Conservation (phyloP, 2,329 filamentous ascomycete species). For the Microsporum ferrugineum region DNA sequence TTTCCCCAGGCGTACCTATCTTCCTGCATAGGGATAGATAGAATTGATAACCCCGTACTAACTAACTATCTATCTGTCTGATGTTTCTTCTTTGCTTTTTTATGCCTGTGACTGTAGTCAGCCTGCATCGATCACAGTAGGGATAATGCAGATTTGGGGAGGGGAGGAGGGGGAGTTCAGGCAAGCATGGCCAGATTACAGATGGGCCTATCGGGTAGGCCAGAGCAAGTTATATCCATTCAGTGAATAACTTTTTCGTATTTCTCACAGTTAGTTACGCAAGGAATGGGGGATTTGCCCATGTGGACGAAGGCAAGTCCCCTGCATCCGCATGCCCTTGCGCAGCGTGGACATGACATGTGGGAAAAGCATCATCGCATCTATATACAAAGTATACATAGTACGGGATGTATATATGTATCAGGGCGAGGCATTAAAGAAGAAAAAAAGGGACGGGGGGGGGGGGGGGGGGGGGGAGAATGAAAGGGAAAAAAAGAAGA, state of each 20-base stretch:
- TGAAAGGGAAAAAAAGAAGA: not conserved
- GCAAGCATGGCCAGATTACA: not conserved
- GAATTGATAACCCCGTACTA: not conserved
- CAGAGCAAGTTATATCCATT: not conserved
- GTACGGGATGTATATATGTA: not conserved
- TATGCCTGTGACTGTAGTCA: not conserved
- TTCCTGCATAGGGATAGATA: not conserved
- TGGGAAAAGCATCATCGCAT: not conserved
- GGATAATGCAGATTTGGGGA: not conserved
- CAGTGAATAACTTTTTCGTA: not conserved
- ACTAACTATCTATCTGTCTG: no score
- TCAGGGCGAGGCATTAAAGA: not conserved
- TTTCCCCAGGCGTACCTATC: not conserved
- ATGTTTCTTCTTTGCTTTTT: not conserved
- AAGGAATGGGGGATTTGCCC: slow-evolving; percentile 1
- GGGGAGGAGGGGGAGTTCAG: not conserved
- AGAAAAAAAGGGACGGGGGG: not conserved
- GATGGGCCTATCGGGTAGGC: not conserved
- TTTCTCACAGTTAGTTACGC: not conserved
- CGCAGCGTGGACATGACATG: not conserved
- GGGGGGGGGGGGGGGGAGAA: not conserved
- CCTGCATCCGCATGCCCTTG: not conserved
- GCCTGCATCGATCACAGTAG: not conserved
- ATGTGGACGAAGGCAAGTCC: not conserved
- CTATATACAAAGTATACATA: not conserved